Conservation (phyloP, 2,329 filamentous ascomycete genomes). For the Talaromyces rugulosus region DNA sequence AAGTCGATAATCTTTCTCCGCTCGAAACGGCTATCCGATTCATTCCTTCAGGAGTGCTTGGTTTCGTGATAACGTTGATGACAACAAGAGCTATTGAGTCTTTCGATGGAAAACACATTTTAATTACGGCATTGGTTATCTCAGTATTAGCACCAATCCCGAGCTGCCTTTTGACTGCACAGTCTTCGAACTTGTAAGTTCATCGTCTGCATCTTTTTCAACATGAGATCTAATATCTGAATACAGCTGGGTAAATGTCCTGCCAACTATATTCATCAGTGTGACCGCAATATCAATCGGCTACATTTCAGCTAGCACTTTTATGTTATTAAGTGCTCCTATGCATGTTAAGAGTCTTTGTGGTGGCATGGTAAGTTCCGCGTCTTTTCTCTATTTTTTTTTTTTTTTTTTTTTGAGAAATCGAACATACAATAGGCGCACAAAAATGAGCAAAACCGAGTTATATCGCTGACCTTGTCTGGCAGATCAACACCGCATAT, state of each 20-base stretch:
- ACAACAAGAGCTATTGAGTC: constrained; percentile 35
- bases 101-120: constrained; percentile 35
- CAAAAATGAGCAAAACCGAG: too few species aligned
- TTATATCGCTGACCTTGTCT: neutral
- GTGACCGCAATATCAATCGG: constrained; percentile 39
- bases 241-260: constrained; percentile 35
- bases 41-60: constrained; percentile 38
- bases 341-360: constrained; percentile 39
- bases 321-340: constrained; percentile 37
- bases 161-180: constrained; percentile 13
- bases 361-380: constrained; percentile 33
- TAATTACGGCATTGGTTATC: constrained; percentile 31
- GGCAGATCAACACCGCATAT: constrained; percentile 39
- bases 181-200: neutral
- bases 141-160: constrained; percentile 38
- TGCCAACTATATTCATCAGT: constrained; percentile 37
- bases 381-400: too few species aligned
- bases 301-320: constrained; percentile 41
- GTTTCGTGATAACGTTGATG: constrained; percentile 33
- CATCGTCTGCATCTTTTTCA: neutral
- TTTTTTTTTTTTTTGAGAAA: too few species aligned
- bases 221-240: neutral
- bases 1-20: constrained; percentile 36
- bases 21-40: constrained; percentile 39
- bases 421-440: too few species aligned